Evolutionary conservation across 306 rosid species (phyloP).

Genomic region (Lablab purpureus): DNA sequence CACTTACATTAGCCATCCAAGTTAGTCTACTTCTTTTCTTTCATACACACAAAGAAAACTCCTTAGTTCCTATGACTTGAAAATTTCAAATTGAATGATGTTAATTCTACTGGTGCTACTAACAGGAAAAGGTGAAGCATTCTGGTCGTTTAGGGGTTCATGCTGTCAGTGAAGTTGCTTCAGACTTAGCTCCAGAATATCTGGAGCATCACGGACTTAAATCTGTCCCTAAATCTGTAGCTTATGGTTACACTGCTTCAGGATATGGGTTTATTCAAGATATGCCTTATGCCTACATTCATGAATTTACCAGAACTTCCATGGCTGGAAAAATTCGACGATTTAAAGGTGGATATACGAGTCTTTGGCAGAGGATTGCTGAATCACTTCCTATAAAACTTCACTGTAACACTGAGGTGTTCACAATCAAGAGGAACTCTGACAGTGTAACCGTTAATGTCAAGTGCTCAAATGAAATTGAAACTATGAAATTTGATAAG

Average conservation of each 20-base stretch:
- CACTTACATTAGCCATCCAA: constrained; percentile 86
- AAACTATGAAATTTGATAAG: constrained; percentile 75
- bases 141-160: constrained; percentile 77
- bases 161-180: constrained; percentile 77
- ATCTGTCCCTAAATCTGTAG: constrained; percentile 83
- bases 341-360: constrained; percentile 84
- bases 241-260: constrained; percentile 94
- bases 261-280: constrained; percentile 93
- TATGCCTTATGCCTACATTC: constrained; percentile 91
- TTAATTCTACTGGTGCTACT: constrained; percentile 39
- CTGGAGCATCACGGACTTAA: constrained; percentile 68
- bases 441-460: constrained; percentile 55
- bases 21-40: constrained; percentile 50
- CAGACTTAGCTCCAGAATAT: constrained; percentile 67
- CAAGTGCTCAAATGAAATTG: constrained; percentile 53
- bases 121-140: constrained; percentile 79
- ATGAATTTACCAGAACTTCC: constrained; percentile 91
- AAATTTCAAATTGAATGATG: constrained; percentile 26
- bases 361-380: constrained; percentile 81
- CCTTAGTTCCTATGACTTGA: constrained; percentile 3
- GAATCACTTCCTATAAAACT: constrained; percentile 74
- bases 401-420: constrained; percentile 73
- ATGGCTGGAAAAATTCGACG: constrained; percentile 97
- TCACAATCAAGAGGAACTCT: constrained; percentile 61
- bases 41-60: not conserved